These are phyloP conservation scores for Starmera stellimalicola DNA, from an alignment of 1,139 yeast species.

Conservation along the genomic window DNA sequence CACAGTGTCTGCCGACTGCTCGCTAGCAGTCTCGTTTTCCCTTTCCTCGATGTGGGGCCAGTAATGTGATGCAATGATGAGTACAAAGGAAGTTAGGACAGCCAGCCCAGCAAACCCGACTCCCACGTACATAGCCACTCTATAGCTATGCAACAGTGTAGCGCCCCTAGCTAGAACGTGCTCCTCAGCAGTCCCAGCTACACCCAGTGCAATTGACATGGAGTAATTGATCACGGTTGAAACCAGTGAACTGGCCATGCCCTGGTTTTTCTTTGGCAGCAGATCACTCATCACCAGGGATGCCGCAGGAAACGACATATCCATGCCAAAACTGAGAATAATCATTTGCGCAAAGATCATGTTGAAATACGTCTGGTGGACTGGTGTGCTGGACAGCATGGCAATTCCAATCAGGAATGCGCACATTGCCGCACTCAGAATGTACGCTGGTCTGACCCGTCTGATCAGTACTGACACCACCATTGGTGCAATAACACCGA, in stretches of 20 bases:
- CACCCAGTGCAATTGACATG: constrained; percentile 42
- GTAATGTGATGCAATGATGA: constrained; percentile 1
- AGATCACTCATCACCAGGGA: constrained; percentile 41
- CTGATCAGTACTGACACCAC: constrained; percentile 33
- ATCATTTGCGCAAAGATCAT: constrained; percentile 39
- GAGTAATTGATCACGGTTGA: constrained; percentile 47
- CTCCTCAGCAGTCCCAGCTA: constrained; percentile 39
- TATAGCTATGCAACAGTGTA: constrained; percentile 26
- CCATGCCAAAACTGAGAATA: constrained; percentile 49
- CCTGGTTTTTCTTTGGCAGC: constrained; percentile 42
- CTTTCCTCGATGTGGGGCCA: constrained; percentile 3
- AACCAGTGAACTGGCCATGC: constrained; percentile 52
- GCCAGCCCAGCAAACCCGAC: constrained; percentile 22
- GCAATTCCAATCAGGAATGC: constrained; percentile 40
- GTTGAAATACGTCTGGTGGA: constrained; percentile 36
- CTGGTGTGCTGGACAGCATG: constrained; percentile 40
- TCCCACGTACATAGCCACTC: constrained; percentile 34
- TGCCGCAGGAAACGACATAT: constrained; percentile 48
- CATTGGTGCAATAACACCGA: constrained; percentile 39
- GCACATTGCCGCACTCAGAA: constrained; percentile 32
- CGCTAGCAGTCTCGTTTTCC: too few relatives aligned
- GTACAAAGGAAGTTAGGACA: constrained; percentile 7
- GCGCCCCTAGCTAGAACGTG: constrained; percentile 23
- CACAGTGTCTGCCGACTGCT: constrained; percentile 2
- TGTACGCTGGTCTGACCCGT: constrained; percentile 33